phyloP scores from a whole-genome alignment of 306 rosid genomes.

The Bauhinia variegata region DNA sequence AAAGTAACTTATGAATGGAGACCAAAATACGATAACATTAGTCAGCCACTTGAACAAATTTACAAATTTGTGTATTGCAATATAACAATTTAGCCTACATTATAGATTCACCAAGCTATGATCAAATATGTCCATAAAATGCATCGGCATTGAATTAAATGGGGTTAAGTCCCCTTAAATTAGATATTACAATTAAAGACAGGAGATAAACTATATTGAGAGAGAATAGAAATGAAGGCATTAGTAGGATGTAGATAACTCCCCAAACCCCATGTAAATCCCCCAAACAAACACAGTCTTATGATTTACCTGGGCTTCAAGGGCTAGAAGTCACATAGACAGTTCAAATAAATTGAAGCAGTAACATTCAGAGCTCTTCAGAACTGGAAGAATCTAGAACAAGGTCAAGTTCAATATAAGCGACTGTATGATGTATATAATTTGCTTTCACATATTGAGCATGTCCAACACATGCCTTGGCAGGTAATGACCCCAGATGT shows the following conservation, averaged over 20 bases:
- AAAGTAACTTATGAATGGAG: slow-evolving; percentile 25
- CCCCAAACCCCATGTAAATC: neutral
- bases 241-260: neutral
- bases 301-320: slow-evolving; percentile 21
- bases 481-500: slow-evolving; percentile 55
- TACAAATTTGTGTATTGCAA: slow-evolving; percentile 1
- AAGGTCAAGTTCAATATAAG: slow-evolving; percentile 22
- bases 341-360: too few relatives aligned
- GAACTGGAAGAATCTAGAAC: slow-evolving; percentile 49
- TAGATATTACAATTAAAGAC: slow-evolving; percentile 10
- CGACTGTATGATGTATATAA: slow-evolving; percentile 32
- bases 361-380: slow-evolving; percentile 54
- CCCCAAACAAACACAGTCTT: neutral
- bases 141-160: slow-evolving; percentile 2
- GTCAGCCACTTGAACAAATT: slow-evolving; percentile 23
- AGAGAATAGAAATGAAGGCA: neutral
- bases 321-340: too few relatives aligned
- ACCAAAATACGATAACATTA: slow-evolving; percentile 4
- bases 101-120: slow-evolving; percentile 1
- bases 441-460: slow-evolving; percentile 30
- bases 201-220: neutral
- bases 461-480: slow-evolving; percentile 24
- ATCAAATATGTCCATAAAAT: slow-evolving; percentile 28
- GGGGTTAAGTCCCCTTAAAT: slow-evolving; percentile 20
- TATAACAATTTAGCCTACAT: neutral